A percentile compares a stretch with the other conserved stretches of the same genome.
phyloP scores from a whole-genome alignment of 2,329 filamentous ascomycete species.

The Sporothrix protearum region DNA sequence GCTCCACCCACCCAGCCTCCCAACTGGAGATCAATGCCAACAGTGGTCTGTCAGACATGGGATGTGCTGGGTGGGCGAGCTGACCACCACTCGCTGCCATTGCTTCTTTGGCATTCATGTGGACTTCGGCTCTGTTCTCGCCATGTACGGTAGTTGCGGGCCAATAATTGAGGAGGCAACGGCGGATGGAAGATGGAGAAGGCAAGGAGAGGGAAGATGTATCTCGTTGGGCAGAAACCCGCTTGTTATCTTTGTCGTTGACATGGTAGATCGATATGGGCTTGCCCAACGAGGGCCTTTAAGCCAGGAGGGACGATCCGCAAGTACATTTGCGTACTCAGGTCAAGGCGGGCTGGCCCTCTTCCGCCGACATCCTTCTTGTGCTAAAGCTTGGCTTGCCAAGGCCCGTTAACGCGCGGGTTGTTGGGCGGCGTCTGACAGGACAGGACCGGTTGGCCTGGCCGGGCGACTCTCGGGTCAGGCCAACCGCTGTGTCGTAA shows the following conservation, averaged over 20 bases:
- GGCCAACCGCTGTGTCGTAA: not conserved
- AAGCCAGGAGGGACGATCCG: not conserved
- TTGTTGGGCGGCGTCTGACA: not conserved
- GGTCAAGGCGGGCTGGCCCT: not conserved
- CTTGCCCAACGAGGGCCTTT: not conserved
- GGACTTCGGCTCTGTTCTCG: not conserved
- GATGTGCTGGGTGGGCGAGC: not conserved
- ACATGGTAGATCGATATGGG: not conserved
- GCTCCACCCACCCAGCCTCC: slow-evolving; percentile 20
- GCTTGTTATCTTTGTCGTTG: not conserved
- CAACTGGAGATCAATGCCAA: slow-evolving; percentile 15
- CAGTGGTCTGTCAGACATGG: slow-evolving; percentile 13
- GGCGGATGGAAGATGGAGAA: not conserved
- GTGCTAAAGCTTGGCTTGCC: not conserved
- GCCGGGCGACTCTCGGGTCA: not conserved
- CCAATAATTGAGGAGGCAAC: no score
- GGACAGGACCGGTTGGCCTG: not conserved
- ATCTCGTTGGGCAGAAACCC: slow-evolving; percentile 7
- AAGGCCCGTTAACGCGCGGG: not conserved
- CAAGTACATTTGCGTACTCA: not conserved
- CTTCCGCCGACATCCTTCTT: not conserved
- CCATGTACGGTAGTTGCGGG: not conserved
- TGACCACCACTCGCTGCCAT: not conserved
- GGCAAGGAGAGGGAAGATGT: not conserved
- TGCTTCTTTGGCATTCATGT: not conserved